Evolutionary conservation across 495 filamentous ascomycete species (phyloP), one percentile per base, ranked within the genome.

Genomic region (Jackrogersella minutella): DNA sequence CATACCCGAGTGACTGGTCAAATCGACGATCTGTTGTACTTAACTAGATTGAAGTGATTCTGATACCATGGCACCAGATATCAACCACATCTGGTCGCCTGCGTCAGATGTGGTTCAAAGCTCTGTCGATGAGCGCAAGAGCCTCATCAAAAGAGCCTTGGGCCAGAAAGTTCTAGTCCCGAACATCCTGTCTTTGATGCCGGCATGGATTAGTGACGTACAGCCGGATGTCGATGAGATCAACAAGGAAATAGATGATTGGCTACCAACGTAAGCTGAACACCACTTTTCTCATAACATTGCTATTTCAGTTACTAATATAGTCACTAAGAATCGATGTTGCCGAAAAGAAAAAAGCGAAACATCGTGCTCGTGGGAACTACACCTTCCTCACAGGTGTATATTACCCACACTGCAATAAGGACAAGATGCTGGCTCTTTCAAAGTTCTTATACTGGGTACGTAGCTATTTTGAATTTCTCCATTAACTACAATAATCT

Each of bases 51-150:
- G 22, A 26, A 9, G 3, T 31, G 9, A 3, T 80, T 76, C 0
- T 66, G 70, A 87, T 86, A 64, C 2, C 2, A 73, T 73, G 71
- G 60, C 66, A 13, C 52, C 64, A 19, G 64, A 62, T 36, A 58
- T 66, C 22, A 43, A 58, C 14, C 62, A 43, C 22, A 39, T 61
- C 14, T 65, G 46, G 57, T 21, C 56, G 2, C 10, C 51, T 9
- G 2, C 10, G 4, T 16, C 31, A 1, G 41, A 41, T 26, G 19
- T 22, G 33, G 21, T 2, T n/a, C 4, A 37, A 11, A 50, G 26
- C 31, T 19, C 34, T 16, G 17, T 30, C 17, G 64, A 70, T 37
- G 72, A 74, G 28, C 70, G 68, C 13, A 41, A 69, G 39, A 60
- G 13, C 2, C 41, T 73, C 31, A 55, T 75, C 36, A 67, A 68